phyloP scores from a whole-genome alignment of 495 filamentous ascomycete species.

The Xylaria grammica region DNA sequence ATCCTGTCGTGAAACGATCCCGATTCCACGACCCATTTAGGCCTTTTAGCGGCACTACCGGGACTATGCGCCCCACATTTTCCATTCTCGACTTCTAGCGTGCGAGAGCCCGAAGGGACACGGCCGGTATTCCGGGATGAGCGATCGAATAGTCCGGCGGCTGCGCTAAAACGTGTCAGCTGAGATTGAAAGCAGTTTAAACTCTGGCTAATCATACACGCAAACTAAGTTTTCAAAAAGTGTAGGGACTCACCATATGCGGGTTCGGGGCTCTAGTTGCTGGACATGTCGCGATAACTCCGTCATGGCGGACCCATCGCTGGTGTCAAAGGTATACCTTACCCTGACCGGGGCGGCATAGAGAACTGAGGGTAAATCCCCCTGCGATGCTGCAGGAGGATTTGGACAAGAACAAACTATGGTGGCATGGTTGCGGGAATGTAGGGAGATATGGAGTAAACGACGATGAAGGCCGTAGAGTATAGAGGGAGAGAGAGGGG shows the following conservation, averaged over 20 bases:
- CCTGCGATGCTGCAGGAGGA: not conserved
- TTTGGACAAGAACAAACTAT: not conserved
- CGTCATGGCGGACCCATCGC: not conserved
- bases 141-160: too few relatives aligned
- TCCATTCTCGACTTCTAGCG: not conserved
- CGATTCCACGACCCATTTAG: slow-evolving; percentile 8
- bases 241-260: too few relatives aligned
- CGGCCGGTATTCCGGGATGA: not conserved
- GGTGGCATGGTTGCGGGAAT: slow-evolving; percentile 11
- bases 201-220: not conserved
- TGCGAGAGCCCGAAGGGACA: not conserved
- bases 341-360: not conserved
- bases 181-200: not conserved
- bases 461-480: not conserved
- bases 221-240: not conserved
- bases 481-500: too few relatives aligned
- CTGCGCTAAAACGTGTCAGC: slow-evolving; percentile 3
- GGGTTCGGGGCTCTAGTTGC: not conserved
- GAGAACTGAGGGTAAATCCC: not conserved
- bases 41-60: slow-evolving; percentile 24
- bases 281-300: not conserved
- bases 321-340: not conserved
- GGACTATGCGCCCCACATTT: slow-evolving; percentile 14
- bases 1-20: slow-evolving; percentile 5
- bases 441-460: not conserved